Evolutionary conservation across 176 grass and related monocot genomes (phyloP).

Genomic region (Carex scoparia): DNA sequence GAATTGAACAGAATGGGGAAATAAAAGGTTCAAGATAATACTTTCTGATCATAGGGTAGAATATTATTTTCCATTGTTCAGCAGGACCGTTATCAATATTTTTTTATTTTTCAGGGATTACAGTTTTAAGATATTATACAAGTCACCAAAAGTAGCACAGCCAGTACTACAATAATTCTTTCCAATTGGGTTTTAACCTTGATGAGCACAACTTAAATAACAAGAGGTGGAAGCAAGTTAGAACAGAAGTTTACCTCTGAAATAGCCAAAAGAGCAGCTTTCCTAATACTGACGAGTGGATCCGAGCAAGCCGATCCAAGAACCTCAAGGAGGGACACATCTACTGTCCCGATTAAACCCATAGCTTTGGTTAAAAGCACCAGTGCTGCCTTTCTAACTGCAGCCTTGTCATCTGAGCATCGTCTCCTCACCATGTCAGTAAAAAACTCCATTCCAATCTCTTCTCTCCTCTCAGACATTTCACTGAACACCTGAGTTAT

Average conservation of each 20-base stretch:
- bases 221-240: background rate
- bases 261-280: slow-evolving; percentile 83
- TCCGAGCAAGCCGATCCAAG: slow-evolving; percentile 78
- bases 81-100: background rate
- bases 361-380: slow-evolving; percentile 67
- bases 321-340: slow-evolving; percentile 51
- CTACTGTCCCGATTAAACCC: slow-evolving; percentile 53
- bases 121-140: background rate
- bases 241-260: slow-evolving; percentile 54
- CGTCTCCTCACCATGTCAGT: slow-evolving; percentile 58
- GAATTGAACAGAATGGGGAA: slow-evolving; percentile 2
- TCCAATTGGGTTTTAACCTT: background rate
- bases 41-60: background rate
- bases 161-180: background rate
- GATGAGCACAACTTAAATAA: background rate
- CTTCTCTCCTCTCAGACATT: slow-evolving; percentile 44
- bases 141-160: background rate
- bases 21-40: background rate
- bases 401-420: slow-evolving; percentile 85
- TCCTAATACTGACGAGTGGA: slow-evolving; percentile 79
- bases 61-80: background rate
- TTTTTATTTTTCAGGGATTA: background rate
- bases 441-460: slow-evolving; percentile 43
- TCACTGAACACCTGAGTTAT: slow-evolving; percentile 53
- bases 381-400: slow-evolving; percentile 78